Evolutionary conservation across 352 stramenopile genomes (phyloP).

Genomic region (Peronospora destructor): DNA sequence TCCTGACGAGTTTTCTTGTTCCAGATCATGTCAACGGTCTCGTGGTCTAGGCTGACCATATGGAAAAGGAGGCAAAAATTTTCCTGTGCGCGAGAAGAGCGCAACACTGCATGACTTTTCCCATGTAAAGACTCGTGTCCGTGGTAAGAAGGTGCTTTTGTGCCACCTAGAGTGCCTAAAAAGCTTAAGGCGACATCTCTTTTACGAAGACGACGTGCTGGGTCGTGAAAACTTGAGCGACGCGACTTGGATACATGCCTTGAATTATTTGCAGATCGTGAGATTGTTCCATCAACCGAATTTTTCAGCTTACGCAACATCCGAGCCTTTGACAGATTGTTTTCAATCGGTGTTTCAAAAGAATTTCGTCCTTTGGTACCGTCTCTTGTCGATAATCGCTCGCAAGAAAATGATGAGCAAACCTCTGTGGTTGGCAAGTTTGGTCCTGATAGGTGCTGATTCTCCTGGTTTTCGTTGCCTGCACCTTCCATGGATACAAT

Average conservation of each 20-base stretch:
- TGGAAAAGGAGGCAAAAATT: conserved; percentile 95
- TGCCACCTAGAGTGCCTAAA: conserved; percentile 19
- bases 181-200: conserved; percentile 64
- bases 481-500: conserved; percentile 20
- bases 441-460: conserved; percentile 26
- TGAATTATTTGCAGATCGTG: conserved; percentile 11
- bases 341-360: conserved; percentile 49
- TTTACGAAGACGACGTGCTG: conserved; percentile 42
- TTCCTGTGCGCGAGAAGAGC: conserved; percentile 42
- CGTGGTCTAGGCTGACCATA: conserved; percentile 88
- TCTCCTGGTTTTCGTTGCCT: conserved; percentile 8
- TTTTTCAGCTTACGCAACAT: conserved; percentile 62
- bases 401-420: conserved; percentile 32
- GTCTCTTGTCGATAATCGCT: conserved; percentile 31
- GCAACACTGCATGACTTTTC: conserved; percentile 18
- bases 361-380: conserved; percentile 35
- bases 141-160: conserved; percentile 11
- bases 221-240: conserved; percentile 10
- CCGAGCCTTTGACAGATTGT: conserved; percentile 48
- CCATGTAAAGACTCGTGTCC: conserved; percentile 16
- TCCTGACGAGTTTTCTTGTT: conserved; percentile 86
- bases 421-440: conserved; percentile 26
- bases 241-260: conserved; percentile 10
- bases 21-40: conserved; percentile 91
- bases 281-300: conserved; percentile 25